These are phyloP conservation scores for Asterochloris erici DNA, from an alignment of 139 green algal genomes.

Conservation along the genomic window DNA sequence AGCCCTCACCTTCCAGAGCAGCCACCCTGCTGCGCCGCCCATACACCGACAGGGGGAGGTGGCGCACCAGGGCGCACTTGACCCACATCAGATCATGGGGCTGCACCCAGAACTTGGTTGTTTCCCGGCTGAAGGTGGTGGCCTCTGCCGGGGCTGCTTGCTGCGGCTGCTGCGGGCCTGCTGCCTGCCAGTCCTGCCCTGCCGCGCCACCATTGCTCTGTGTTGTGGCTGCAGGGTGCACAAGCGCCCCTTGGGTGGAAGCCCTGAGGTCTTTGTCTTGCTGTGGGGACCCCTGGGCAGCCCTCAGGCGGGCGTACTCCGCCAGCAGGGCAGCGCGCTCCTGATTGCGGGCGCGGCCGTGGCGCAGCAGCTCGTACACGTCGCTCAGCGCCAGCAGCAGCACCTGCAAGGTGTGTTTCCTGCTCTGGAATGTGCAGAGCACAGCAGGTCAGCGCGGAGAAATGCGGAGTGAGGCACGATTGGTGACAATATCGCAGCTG, in stretches of 20 bases:
- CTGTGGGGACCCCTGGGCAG: neutral
- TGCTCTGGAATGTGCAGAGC: constrained; percentile 11
- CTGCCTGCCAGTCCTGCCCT: too few relatives aligned
- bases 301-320: constrained; percentile 40
- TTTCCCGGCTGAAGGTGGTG: constrained; percentile 58
- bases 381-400: constrained; percentile 40
- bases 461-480: too few relatives aligned
- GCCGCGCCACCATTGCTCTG: neutral
- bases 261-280: constrained; percentile 75
- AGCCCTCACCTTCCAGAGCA: neutral
- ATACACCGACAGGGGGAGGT: constrained; percentile 82
- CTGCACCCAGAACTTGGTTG: constrained; percentile 80
- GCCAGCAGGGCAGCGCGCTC: constrained; percentile 17
- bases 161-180: neutral
- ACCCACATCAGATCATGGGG: constrained; percentile 55
- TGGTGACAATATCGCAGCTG: too few relatives aligned
- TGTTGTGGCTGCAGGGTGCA: constrained; percentile 44
- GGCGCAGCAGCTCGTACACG: constrained; percentile 28
- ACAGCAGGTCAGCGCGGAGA: constrained; percentile 12
- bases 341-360: constrained; percentile 6
- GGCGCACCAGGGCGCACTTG: constrained; percentile 57
- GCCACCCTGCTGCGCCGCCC: constrained; percentile 30
- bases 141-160: constrained; percentile 4
- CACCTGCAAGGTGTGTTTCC: constrained; percentile 23
- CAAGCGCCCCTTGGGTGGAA: constrained; percentile 43